These are phyloP conservation scores for Boletus huronensis DNA, from an alignment of 768 basidiomycete species.

Conservation along the genomic window DNA sequence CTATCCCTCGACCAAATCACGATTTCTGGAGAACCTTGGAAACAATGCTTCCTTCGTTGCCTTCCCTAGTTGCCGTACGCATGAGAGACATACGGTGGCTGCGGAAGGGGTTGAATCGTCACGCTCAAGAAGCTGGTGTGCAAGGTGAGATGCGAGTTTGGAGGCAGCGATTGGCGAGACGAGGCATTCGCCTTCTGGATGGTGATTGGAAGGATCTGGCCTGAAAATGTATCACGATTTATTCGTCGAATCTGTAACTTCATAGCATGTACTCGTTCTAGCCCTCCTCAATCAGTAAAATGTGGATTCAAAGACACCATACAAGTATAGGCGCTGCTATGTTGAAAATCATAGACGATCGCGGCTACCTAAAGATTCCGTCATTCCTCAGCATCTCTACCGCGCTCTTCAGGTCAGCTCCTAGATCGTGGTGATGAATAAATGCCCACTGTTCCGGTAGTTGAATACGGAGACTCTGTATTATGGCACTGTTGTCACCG, in stretches of 20 bases:
- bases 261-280: conserved; percentile 3
- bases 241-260: conserved; percentile 8
- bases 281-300: conserved; percentile 1
- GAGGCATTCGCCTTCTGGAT: conserved; percentile 63
- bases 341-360: not conserved
- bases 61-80: conserved; percentile 53
- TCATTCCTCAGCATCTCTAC: conserved; percentile 19
- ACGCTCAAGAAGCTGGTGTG: conserved; percentile 69
- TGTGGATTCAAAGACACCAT: not conserved
- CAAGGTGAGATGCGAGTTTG: conserved; percentile 81
- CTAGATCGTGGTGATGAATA: conserved; percentile 49
- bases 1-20: conserved; percentile 68
- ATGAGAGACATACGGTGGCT: conserved; percentile 73
- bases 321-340: not conserved
- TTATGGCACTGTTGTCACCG: conserved; percentile 25
- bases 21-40: conserved; percentile 59
- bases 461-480: conserved; percentile 33
- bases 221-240: conserved; percentile 9
- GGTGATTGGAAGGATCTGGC: conserved; percentile 60
- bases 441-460: conserved; percentile 42
- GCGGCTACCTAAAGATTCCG: not conserved
- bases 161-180: conserved; percentile 56
- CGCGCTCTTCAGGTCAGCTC: conserved; percentile 37
- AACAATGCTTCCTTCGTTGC: conserved; percentile 51
- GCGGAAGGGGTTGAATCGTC: conserved; percentile 56